Evolutionary conservation across 78 protist species (phyloP), one percentile per base, ranked within the genome.

Genomic region (Speleostelium caveatum): DNA sequence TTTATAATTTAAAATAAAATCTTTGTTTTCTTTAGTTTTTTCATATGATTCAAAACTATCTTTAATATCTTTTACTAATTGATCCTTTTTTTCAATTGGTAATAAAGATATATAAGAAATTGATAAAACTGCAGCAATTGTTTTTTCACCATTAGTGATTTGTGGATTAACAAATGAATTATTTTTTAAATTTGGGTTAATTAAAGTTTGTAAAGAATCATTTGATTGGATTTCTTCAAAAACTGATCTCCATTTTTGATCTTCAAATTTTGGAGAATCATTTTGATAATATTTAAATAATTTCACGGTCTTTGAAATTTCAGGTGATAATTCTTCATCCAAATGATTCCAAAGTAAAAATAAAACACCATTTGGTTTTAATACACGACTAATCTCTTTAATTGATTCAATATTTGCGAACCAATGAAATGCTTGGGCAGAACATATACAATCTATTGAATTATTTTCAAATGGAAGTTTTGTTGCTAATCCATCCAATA

Each of bases 341-440:
- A 68, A 41, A 12, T 41, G 12, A 41, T 36, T 41, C 88, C 88
- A 79, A 17, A 67, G 39, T 21, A 79, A 26, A 10, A 55, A 32
- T 3, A 79, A 67, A 16, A 62, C 17, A 42, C 75, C 88, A 38
- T 56, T 56, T 35, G 42, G 59, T 67, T 67, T 67, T 19, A 79
- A 61, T 35, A 79, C 88, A 21, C 88, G 19, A 26, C 51, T 26
- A 39, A 79, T 79, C 51, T 79, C 88, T 39, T 8, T 66, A 5
- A 79, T 30, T 3, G 71, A 6, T 8, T 51, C 76, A 5, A 26
- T 38, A 79, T 51, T 67, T 7, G 63, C 59, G 26, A 66, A 79
- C 88, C 88, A 79, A 55, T 79, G 88, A 60, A 79, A 79, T 7
- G 76, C 75, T 67, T 79, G 88, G 2, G 69, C 56, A 10, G 39